Percentiles rank a stretch among this genome's conserved stretches.
These are phyloP conservation scores for Dryas alaskensis DNA, from an alignment of 306 rosid species.

Conservation along the genomic window DNA sequence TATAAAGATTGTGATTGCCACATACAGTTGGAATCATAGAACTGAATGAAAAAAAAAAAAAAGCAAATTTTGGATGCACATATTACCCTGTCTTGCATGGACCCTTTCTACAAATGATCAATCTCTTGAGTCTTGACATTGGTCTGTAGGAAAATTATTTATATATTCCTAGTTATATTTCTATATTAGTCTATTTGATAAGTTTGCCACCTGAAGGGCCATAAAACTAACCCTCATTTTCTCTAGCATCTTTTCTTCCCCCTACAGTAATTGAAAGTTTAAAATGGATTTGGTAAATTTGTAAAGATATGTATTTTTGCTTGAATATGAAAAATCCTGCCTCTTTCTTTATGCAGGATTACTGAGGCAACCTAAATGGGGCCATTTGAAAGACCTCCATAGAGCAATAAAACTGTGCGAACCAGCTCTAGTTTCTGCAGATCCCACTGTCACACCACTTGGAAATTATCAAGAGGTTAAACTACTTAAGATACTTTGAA, in stretches of 20 bases:
- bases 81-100: neutral
- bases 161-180: neutral
- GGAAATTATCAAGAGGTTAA: slow-evolving; percentile 80
- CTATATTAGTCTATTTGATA: neutral
- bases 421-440: slow-evolving; percentile 83
- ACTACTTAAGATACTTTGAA: slow-evolving; percentile 17
- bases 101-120: neutral
- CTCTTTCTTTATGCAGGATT: slow-evolving; percentile 53
- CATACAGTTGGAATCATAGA: neutral
- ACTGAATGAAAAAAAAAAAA: neutral
- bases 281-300: neutral
- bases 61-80: neutral
- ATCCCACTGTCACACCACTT: slow-evolving; percentile 58
- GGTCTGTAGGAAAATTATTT: neutral
- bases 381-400: slow-evolving; percentile 92
- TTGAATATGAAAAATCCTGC: slow-evolving; percentile 16
- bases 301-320: neutral
- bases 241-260: neutral
- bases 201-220: neutral
- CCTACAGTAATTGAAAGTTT: neutral
- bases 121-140: neutral
- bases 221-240: neutral
- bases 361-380: slow-evolving; percentile 89
- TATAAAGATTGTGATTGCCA: neutral
- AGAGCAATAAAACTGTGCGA: slow-evolving; percentile 89